Base-by-base conservation (phyloP, 768 basidiomycete genomes). In the Russula lepida region DNA sequence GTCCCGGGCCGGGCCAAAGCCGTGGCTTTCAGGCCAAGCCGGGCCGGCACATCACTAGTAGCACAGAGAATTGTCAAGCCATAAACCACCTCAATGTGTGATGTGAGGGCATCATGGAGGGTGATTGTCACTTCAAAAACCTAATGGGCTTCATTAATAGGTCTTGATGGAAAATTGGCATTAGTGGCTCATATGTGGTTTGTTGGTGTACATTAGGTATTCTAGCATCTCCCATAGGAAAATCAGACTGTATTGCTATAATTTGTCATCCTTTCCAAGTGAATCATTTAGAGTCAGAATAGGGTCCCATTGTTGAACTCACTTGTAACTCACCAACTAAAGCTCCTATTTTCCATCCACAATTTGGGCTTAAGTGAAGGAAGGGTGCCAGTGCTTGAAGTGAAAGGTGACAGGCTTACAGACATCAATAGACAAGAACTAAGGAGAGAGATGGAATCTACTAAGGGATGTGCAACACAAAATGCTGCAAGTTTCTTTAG, bases 51-150 rank as follows among this genome's bases (percentile, higher is more conserved):
- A n/a, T n/a, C n/a, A n/a, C n/a, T n/a, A 68, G 81, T 82, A 32
- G 84, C 85, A 63, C 92, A 88, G 76, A 92, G 80, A 6, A 88
- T 92, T 15, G 88, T 90, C 65, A 93, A 73, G 7, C 91, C 91
- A 67, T 89, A 92, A 23, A 93, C 88, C 21, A 91, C 87, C 63
- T 89, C 92, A 66, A 88, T 81, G 64, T 81, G 84, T 11, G 78
- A 74, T 25, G 87, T 82, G 37, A 93, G 76, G 19, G 79, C 78
- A 70, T 93, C 89, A 43, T 90, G 86, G 64, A 93, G 85, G 2
- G 84, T 82, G 67, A 82, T 89, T 13, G 90, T 91, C 5, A 88
- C 91, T 70, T 92, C 89, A 56, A 91, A 77, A 41, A 93, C 84
- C 91, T 93, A 59, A 55, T 28, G 56, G 57, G 15, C 13, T 30